Conservation (phyloP, 2,329 filamentous ascomycete species). For the Aspergillus sp. region DNA sequence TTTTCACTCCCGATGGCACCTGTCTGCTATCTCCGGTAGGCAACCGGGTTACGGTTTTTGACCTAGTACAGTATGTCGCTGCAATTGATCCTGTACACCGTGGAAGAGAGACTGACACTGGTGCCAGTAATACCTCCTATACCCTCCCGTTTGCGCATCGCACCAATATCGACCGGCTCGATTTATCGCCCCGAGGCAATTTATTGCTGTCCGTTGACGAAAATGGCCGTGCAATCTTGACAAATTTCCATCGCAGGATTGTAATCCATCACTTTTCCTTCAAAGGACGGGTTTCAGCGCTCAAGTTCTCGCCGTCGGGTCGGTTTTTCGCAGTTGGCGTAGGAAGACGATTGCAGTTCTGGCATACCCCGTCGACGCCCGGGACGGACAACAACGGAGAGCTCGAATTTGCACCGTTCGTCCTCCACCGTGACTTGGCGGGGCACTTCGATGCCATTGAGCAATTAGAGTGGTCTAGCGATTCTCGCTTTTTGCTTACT, state of each 20-base stretch:
- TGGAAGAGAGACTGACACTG: slow-evolving; percentile 4
- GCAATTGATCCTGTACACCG: background rate
- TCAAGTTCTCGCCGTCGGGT: slow-evolving; percentile 86
- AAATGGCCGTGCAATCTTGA: slow-evolving; percentile 86
- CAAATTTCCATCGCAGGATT: slow-evolving; percentile 77
- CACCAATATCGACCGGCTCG: slow-evolving; percentile 82
- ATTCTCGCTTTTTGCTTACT: slow-evolving; percentile 90
- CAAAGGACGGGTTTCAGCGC: slow-evolving; percentile 67
- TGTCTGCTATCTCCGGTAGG: slow-evolving; percentile 93
- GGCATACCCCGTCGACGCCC: slow-evolving; percentile 88
- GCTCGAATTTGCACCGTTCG: slow-evolving; percentile 90
- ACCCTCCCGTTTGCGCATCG: slow-evolving; percentile 71
- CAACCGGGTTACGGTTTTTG: slow-evolving; percentile 91
- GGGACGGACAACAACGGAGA: slow-evolving; percentile 70
- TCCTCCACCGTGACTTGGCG: slow-evolving; percentile 74
- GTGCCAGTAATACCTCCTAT: slow-evolving; percentile 36
- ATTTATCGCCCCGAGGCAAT: slow-evolving; percentile 82
- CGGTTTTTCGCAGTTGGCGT: slow-evolving; percentile 83
- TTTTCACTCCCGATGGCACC: slow-evolving; percentile 93
- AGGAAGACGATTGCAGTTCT: slow-evolving; percentile 83
- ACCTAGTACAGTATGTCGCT: slow-evolving; percentile 71
- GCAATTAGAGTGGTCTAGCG: slow-evolving; percentile 88
- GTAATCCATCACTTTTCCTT: slow-evolving; percentile 95
- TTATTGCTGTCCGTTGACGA: slow-evolving; percentile 89
- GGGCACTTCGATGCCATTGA: slow-evolving; percentile 83